Percentiles rank a stretch among this genome's conserved stretches.
These are phyloP conservation scores for Entrophospora sp. DNA, from an alignment of 192 early-diverging fungal genomes.

Conservation along the genomic window DNA sequence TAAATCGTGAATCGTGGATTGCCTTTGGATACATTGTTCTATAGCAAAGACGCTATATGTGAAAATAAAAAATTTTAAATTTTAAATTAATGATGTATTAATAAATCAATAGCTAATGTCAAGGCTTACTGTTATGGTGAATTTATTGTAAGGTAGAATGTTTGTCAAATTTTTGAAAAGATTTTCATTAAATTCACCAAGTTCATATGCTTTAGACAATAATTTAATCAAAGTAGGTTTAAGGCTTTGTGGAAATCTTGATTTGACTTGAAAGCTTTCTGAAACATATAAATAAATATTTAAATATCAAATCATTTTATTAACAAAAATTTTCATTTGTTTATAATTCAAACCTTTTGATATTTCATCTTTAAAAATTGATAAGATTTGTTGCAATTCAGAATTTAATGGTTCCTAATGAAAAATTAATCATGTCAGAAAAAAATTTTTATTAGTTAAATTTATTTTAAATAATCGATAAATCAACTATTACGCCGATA, in stretches of 20 bases:
- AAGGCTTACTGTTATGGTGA: slow-evolving; percentile 35
- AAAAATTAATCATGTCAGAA: background rate
- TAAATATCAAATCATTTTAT: background rate
- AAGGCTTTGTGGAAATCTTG: slow-evolving; percentile 37
- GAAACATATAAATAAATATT: background rate
- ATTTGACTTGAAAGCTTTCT: slow-evolving; percentile 44
- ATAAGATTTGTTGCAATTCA: slow-evolving; percentile 22
- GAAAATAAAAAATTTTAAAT: background rate
- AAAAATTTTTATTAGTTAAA: background rate
- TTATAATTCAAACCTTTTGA: slow-evolving; percentile 23
- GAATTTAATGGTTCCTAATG: slow-evolving; percentile 25
- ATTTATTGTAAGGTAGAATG: slow-evolving; percentile 46
- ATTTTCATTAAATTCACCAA: slow-evolving; percentile 34
- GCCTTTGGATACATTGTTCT: slow-evolving; percentile 15
- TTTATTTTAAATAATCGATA: background rate
- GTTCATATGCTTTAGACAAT: slow-evolving; percentile 22
- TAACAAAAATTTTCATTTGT: background rate
- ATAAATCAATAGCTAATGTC: background rate
- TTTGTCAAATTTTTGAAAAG: slow-evolving; percentile 34
- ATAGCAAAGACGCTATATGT: slow-evolving; percentile 18
- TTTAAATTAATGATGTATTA: background rate
- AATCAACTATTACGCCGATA: background rate
- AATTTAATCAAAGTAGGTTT: slow-evolving; percentile 29
- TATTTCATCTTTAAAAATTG: slow-evolving; percentile 23
- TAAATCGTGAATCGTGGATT: background rate